These are phyloP conservation scores for Quercus berberidifolia DNA, from an alignment of 306 rosid genomes.

Conservation along the genomic window DNA sequence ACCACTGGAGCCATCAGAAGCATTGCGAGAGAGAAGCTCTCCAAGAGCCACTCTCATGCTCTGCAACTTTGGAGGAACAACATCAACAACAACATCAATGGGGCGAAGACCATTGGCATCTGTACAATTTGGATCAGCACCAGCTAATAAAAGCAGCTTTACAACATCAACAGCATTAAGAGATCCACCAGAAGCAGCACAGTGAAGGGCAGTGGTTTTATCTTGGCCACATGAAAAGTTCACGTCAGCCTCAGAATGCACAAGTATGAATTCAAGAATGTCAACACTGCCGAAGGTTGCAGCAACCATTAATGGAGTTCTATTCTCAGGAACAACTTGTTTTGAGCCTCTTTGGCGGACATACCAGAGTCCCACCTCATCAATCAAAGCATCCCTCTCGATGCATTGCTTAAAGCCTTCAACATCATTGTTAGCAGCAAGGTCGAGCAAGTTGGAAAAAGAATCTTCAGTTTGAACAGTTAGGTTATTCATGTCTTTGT, in stretches of 20 bases:
- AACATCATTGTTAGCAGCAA: constrained; percentile 79
- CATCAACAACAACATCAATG: constrained; percentile 63
- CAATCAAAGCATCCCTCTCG: constrained; percentile 42
- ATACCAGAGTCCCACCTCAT: constrained; percentile 71
- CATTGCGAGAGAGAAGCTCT: constrained; percentile 47
- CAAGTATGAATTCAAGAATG: constrained; percentile 59
- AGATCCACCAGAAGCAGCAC: constrained; percentile 89
- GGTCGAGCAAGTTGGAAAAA: constrained; percentile 59
- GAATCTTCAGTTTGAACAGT: constrained; percentile 58
- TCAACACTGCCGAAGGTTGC: constrained; percentile 77
- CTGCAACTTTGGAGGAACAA: constrained; percentile 57
- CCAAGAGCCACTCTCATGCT: constrained; percentile 40
- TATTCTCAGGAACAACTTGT: constrained; percentile 61
- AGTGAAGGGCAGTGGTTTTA: constrained; percentile 84
- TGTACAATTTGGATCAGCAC: constrained; percentile 51
- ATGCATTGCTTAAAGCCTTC: constrained; percentile 55
- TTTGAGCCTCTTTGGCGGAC: constrained; percentile 69
- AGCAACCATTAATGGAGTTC: constrained; percentile 92
- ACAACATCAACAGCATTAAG: constrained; percentile 48
- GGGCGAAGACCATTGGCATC: constrained; percentile 72
- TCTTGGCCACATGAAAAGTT: constrained; percentile 61
- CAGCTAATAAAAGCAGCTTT: constrained; percentile 62
- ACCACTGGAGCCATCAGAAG: constrained; percentile 39
- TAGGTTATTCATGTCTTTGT: constrained; percentile 51
- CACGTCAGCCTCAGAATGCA: constrained; percentile 45